Conservation (phyloP, 768 basidiomycete genomes). For the Astraeus odoratus region DNA sequence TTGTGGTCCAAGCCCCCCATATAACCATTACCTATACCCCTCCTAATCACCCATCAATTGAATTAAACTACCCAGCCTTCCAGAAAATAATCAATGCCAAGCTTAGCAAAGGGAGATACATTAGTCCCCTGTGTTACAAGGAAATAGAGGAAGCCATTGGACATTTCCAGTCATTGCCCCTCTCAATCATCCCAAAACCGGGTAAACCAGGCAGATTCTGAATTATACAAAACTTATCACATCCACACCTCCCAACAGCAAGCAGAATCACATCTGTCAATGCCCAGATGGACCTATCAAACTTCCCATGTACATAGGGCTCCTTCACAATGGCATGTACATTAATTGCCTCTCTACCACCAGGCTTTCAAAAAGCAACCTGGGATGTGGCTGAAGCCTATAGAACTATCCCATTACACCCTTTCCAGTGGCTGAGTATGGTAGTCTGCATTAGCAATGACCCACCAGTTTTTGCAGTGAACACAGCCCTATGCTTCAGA, state of each 20-base stretch:
- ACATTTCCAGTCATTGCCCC: neutral
- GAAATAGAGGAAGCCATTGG: neutral
- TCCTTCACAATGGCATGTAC: conserved; percentile 29
- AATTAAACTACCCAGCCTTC: neutral
- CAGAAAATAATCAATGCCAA: neutral
- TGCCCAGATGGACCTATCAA: conserved; percentile 19
- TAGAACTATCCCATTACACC: conserved; percentile 21
- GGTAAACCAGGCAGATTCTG: neutral
- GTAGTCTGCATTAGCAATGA: conserved; percentile 15
- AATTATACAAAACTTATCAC: conserved; percentile 24
- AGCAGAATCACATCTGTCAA: conserved; percentile 4
- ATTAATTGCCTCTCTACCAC: conserved; percentile 19
- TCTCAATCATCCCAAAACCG: neutral
- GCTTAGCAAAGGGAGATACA: neutral
- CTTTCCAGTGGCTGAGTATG: conserved; percentile 21
- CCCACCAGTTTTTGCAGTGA: neutral
- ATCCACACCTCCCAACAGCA: conserved; percentile 11
- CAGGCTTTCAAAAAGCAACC: conserved; percentile 22
- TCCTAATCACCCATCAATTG: neutral
- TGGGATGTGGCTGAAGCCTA: conserved; percentile 31
- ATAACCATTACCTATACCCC: neutral
- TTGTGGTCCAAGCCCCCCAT: neutral
- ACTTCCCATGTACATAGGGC: conserved; percentile 38
- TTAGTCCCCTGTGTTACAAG: neutral
- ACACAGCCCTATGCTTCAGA: neutral